Evolutionary conservation across 169 alveolate genomes (phyloP).

Genomic region (Eimeria falciformis): DNA sequence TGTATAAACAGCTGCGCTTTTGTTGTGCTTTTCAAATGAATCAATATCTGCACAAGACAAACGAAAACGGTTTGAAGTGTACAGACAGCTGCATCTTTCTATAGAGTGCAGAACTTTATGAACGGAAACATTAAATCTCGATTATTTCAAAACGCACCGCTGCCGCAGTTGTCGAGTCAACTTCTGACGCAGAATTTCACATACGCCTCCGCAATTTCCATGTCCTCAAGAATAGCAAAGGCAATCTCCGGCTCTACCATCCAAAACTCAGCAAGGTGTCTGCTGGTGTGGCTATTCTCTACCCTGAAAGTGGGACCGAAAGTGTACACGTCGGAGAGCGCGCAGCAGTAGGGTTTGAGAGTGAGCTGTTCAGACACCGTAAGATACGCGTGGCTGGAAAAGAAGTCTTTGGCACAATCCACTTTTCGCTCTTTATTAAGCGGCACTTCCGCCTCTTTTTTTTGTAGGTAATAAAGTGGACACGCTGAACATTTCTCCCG

Average conservation of each 20-base stretch:
- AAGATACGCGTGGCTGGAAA: slow-evolving; percentile 95
- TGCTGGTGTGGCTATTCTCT: slow-evolving; percentile 97
- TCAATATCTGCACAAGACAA: not conserved
- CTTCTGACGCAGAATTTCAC: slow-evolving; percentile 94
- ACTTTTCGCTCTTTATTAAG: slow-evolving; percentile 9
- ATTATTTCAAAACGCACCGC: slow-evolving; percentile 86
- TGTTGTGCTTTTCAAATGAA: not conserved
- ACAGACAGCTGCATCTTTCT: not conserved
- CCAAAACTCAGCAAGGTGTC: slow-evolving; percentile 99
- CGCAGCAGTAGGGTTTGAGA: slow-evolving; percentile 96
- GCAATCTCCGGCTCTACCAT: slow-evolving; percentile 99
- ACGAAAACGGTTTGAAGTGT: not conserved
- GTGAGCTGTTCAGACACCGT: slow-evolving; percentile 98
- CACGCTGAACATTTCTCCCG: slow-evolving; percentile 99
- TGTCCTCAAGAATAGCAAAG: slow-evolving; percentile 93
- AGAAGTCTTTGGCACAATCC: slow-evolving; percentile 95
- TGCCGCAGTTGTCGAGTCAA: slow-evolving; percentile 90
- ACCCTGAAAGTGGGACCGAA: slow-evolving; percentile 99
- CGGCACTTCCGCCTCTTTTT: slow-evolving; percentile 9
- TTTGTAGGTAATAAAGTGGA: slow-evolving; percentile 91
- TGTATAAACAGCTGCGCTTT: not conserved
- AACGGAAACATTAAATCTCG: too few species aligned
- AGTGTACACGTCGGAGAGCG: slow-evolving; percentile 98
- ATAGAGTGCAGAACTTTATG: too few species aligned
- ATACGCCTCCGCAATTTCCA: slow-evolving; percentile 98